Base-by-base conservation (phyloP, 2,329 filamentous ascomycete genomes). In the Scedosporium minutisporum region DNA sequence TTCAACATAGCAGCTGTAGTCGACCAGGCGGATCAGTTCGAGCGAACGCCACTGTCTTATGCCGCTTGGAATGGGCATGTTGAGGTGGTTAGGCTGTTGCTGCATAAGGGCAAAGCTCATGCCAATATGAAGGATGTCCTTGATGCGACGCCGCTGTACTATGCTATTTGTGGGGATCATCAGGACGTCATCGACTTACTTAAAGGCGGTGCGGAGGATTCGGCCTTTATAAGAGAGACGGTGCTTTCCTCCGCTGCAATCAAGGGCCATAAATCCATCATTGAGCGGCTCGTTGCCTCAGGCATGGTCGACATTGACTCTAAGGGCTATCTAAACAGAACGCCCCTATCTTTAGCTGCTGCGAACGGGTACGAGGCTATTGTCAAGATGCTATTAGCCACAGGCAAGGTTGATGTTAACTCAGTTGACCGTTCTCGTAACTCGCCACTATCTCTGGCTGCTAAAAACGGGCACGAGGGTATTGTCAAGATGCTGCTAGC, bases 51-150 rank as follows among this genome's bases (percentile, higher is more conserved):
- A n/a, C 57, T 64, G 25, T 16, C 25, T 2, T 62, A 29, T 6
- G 60, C 60, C 9, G 55, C 60, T 12, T 21, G 27, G 51, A 53
- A 59, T 14, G 60, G 60, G 0, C 59, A 64, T 18, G 57, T 16
- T 27, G 27, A 21, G 4, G 46, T 63, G 10, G 57, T 63, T 57
- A 51, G 44, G 60, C 46, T 62, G 41, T 57, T 59, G 16, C 12
- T 59, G 4, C 44, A 9, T 2, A 23, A 42, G 18, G 12, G 33
- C n/a, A 38, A n/a, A 10, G 38, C 18, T 18, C 18, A 27, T 38
- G 57, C 18, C 6, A 29, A 33, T 27, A 27, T 12, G 27, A 5
- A 5, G 44, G 44, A 46, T 9, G 18, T n/a, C 18, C 14, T 46
- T n/a, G 18, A 46, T 46, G 44, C 44, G 18, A 46, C 44, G 18